Evolutionary conservation across 2,329 filamentous ascomycete species (phyloP).

Genomic region (Colletotrichum sansevieriae): DNA sequence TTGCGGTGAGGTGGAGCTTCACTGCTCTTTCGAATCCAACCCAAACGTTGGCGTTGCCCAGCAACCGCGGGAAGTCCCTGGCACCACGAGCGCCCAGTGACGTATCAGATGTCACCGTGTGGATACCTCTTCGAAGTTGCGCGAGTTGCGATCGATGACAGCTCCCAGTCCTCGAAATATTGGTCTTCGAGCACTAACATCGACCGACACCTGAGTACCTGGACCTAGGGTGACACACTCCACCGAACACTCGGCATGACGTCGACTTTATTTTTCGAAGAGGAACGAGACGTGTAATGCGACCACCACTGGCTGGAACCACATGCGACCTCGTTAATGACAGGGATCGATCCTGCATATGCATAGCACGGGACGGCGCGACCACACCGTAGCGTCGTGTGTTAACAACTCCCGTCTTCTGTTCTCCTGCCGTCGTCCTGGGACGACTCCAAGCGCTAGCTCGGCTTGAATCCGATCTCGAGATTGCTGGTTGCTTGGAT

Average conservation of each 20-base stretch:
- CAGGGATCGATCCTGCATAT: conserved; percentile 37
- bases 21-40: not conserved
- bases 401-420: conserved; percentile 10
- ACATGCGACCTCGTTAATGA: conserved; percentile 31
- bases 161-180: not conserved
- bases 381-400: conserved; percentile 28
- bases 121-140: conserved; percentile 1
- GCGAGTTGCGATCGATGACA: not conserved
- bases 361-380: conserved; percentile 39
- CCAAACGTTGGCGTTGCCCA: conserved; percentile 36
- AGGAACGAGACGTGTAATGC: not conserved
- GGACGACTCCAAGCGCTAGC: not conserved
- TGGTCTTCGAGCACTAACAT: no score
- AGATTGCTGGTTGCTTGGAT: not conserved
- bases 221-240: no score
- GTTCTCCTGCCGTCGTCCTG: conserved; percentile 3
- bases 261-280: not conserved
- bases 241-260: not conserved
- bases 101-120: conserved; percentile 37
- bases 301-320: conserved; percentile 1
- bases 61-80: conserved; percentile 42
- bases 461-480: not conserved
- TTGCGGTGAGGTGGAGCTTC: conserved; percentile 11
- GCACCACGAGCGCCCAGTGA: conserved; percentile 31
- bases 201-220: no score